Base-by-base conservation (phyloP, 371 early-diverging fungal species). In the Apophysomyces sp. region DNA sequence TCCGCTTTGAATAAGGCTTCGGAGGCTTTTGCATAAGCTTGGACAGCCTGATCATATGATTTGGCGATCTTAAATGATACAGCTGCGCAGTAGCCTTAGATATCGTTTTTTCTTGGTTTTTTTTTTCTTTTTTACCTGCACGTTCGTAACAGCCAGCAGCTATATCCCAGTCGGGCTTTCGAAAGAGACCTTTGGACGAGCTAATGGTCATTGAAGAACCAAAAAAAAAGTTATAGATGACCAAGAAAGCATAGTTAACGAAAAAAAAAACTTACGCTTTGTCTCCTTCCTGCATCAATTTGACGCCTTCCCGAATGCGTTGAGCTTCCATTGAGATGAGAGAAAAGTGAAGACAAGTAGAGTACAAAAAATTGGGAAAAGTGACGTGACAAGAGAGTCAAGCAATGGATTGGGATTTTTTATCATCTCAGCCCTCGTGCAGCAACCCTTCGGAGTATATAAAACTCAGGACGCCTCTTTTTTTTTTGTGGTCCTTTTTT, bases 91-190 rank as follows among this genome's bases (percentile, higher is more conserved):
- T 21, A 52, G 27, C 29, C 24, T 24, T 32, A 37, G n/a, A 21
- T n/a, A 13, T 24, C 0, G 24, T 30, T 27, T 40, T n/a, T 13
- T 37, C 8, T 44, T 44, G 24, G 18, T 41, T 29, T 12, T 34
- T 34, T 34, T 34, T 34, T 34, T 34, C 13, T 2, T 2, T 34
- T 67, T 57, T 81, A 90, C 93, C 93, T 57, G 96, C 96, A 61
- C 85, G 87, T 67, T 93, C 92, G 67, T 88, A 96, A 67, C 83
- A 82, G 53, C 89, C 86, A 1, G 89, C 90, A 7, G 95, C 95
- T 2, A 86, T 65, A 67, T 96, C 96, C 92, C 92, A 93, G 68
- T 96, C 95, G 21, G 96, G 95, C 58, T 93, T 94, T 65, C 86
- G 83, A 61, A 93, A 90, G 61, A 84, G 79, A 15, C 87, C 78